phyloP scores from a whole-genome alignment of 495 filamentous ascomycete genomes.

The Chaetomium tenue region DNA sequence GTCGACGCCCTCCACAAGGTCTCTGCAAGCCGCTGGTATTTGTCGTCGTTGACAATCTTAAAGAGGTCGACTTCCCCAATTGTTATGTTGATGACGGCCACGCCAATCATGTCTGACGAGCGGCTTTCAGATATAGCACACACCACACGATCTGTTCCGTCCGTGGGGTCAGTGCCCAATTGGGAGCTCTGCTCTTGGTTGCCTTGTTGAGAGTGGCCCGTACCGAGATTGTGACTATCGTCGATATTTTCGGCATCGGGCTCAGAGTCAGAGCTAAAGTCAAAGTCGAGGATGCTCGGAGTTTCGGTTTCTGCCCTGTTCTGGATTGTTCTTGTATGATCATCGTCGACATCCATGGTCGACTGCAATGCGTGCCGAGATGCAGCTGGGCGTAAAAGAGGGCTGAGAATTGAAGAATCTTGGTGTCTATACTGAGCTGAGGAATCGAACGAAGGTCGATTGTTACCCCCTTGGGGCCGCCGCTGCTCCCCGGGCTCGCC shows the following conservation, averaged over 20 bases:
- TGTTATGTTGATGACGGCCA: constrained; percentile 84
- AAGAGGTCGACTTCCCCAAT: constrained; percentile 61
- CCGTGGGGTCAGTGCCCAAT: not conserved
- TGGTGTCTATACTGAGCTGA: no score
- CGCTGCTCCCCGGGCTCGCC: not conserved
- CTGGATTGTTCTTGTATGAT: not conserved
- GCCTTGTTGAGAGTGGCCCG: not conserved
- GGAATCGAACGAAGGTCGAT: not conserved
- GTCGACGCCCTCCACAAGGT: constrained; percentile 67
- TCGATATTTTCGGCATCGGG: not conserved
- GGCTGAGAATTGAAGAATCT: constrained; percentile 14
- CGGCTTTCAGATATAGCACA: constrained; percentile 88
- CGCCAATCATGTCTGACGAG: constrained; percentile 77
- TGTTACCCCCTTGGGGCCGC: not conserved
- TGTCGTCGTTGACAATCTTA: constrained; percentile 72
- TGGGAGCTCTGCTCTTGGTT: not conserved
- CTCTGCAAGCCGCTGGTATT: constrained; percentile 59
- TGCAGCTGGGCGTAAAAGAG: not conserved
- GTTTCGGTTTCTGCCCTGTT: not conserved
- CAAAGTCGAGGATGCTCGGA: not conserved
- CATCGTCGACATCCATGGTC: not conserved
- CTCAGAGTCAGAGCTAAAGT: constrained; percentile 6
- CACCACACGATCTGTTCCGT: constrained; percentile 60
- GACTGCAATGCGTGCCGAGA: not conserved
- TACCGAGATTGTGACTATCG: not conserved